phyloP scores from a whole-genome alignment of 495 filamentous ascomycete genomes.

The Neurospora sublineolata region DNA sequence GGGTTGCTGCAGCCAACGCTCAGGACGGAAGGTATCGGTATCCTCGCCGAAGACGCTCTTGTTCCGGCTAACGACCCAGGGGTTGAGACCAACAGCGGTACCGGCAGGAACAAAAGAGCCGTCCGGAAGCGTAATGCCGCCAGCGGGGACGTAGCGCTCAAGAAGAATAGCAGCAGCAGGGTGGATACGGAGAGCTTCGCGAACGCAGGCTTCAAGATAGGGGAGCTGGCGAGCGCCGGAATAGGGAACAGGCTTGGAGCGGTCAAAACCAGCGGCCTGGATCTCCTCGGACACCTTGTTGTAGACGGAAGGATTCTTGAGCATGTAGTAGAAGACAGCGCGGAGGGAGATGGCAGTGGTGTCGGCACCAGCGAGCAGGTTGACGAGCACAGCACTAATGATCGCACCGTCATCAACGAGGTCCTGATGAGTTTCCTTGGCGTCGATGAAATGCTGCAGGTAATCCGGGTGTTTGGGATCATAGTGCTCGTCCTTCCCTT shows the following conservation, averaged over 20 bases:
- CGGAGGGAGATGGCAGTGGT: conserved; percentile 29
- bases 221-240: conserved; percentile 19
- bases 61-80: conserved; percentile 24
- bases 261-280: not conserved
- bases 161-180: conserved; percentile 35
- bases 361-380: conserved; percentile 33
- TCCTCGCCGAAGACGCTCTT: conserved; percentile 34
- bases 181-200: conserved; percentile 41
- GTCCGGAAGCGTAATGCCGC: conserved; percentile 38
- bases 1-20: conserved; percentile 29
- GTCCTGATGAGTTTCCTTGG: conserved; percentile 14
- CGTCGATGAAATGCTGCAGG: conserved; percentile 17
- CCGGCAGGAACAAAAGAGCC: conserved; percentile 43
- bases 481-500: conserved; percentile 8
- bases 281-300: conserved; percentile 16
- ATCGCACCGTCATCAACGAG: conserved; percentile 11
- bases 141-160: conserved; percentile 34
- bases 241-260: conserved; percentile 7
- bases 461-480: conserved; percentile 13
- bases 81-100: conserved; percentile 17
- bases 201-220: conserved; percentile 43
- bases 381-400: conserved; percentile 16
- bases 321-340: conserved; percentile 20
- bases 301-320: conserved; percentile 18
- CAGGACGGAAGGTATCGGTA: conserved; percentile 40